Base-by-base conservation (phyloP, 306 rosid genomes). In the Pterocarpus santalinus region DNA sequence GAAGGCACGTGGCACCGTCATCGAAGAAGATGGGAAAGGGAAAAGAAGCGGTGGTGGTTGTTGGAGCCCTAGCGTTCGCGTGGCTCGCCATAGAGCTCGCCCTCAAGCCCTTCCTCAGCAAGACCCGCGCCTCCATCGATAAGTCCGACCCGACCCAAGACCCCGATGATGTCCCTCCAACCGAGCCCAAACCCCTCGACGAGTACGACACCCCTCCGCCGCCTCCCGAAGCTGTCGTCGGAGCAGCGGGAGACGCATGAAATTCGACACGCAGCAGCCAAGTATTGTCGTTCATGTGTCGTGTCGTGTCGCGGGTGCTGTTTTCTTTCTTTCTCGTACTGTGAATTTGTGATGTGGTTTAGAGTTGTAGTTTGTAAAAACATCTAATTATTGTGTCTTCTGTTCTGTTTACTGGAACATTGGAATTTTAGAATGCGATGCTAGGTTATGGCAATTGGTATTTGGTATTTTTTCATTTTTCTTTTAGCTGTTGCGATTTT, bases 11-110 rank as follows among this genome's bases (percentile, higher is more conserved):
- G 64, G 3, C 67, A 12, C 58, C n/a, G 1, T 52, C 5, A 52
- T 13, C 0, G 4, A 53, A 0, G 22, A 30, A 3, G 13, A 83
- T 92, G 97, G 94, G 85, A 16, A 95, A 89, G 61, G 76, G 87
- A 15, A 90, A 89, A 88, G 96, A 93, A 82, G 94, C 93, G 2
- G 30, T 67, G 84, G 84, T 93, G 68, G 92, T 91, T 30, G 83
- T 85, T 7, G 96, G 97, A 80, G 97, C 96, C 87, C 90, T 93
- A 49, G 94, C 98, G 0, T 77, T 84, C 1, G 98, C 69, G 0
- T 95, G 99, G 98, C 69, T 89, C 11, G 90, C 96, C 43, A 86
- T 95, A 2, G 98, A 95, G 88, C 73, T 91, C 8, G 97, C 96
- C 22, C 68, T 93, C 86, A 93, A 93, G 75, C 98, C 98, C 76